Base-by-base conservation (phyloP, 768 basidiomycete genomes). In the Boletus reticuloceps region DNA sequence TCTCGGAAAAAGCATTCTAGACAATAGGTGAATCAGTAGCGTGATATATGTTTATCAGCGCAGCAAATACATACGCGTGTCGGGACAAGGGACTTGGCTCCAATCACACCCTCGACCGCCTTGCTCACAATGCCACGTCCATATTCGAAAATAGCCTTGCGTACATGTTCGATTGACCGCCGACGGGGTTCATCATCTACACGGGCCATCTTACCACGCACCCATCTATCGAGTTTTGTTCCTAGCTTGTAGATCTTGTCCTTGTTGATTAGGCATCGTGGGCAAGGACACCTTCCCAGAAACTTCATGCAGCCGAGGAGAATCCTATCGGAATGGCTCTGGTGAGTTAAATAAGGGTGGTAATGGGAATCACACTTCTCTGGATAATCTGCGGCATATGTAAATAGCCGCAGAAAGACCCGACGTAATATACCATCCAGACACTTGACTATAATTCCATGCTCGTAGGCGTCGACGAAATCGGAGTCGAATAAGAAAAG, bases 1-100 rank as follows among this genome's bases (percentile, higher is more conserved):
- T 53, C 9, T 58, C 47, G 0, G 68, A 74, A 38, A 76, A 75
- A 2, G 73, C 65, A 54, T 68, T 74, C 72, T 74, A 34, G 7
- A 27, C 27, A 27, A 27, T 27, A 27, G 4, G 4, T 27, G 27
- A 27, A 8, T 27, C 4, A 27, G 27, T 27, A 27, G 27, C 7
- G 7, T 27, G 27, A 27, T 27, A 12, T 42, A 20, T 36, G 2
- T 36, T 20, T 14, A 6, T 49, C 5, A 39, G 22, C 14, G 5
- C n/a, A 27, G 19, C 3, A 1, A 8, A 39, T 7, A n/a, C 25
- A 5, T 39, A 49, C 25, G 5, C 10, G 17, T 12, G 47, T 49
- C 3, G 25, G 37, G 9, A 49, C 37, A 10, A 49, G 11, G 36
- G 37, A 49, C 4, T 13, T 25, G 9, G 16, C 4, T n/a, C 37